Evolutionary conservation across 2,329 filamentous ascomycete species (phyloP), one percentile per base, ranked within the genome.

Genomic region (Trichophyton mentagrophytes): DNA sequence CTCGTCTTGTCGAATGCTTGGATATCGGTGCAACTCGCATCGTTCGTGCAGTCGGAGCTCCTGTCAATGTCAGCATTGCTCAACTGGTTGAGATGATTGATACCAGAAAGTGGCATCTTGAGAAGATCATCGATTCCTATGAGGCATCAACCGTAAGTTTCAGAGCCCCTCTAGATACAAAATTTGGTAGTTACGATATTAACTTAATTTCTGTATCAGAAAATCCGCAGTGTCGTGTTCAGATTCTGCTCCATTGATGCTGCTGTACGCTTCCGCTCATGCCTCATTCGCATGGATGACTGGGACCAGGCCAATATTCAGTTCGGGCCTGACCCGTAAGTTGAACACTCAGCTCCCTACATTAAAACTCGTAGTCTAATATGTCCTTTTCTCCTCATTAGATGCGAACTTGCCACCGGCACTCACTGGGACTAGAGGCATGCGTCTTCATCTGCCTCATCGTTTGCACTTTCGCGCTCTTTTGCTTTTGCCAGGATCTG

Each of bases 201-300:
- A 20, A 25, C 58, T 3, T 11, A 13, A 15, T 25, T 47, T 60
- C 13, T 49, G 61, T 59, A 15, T 38, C 44, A 55, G 49, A 55
- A 55, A 55, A 55, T 42, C 36, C 71, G 73, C 46, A 74, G 70
- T 36, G 72, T 79, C n/a, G 69, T 73, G 33, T 79, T 80, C 65
- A 76, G 77, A 7, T 80, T 81, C 67, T 72, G 70, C 49, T 76
- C 71, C 63, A 76, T 80, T 61, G 69, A 72, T 25, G 69, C 79
- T 59, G 78, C 78, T 0, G 71, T 78, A 15, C 69, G 69, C 20
- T 80, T 81, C 70, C 75, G 73, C 60, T 68, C 69, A 1, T 61
- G 68, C 25, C 67, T 80, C 11, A 61, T 69, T 49, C 69, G 72
- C 17, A 69, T 76, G 44, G 63, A 67, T n/a, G 73, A 77, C 2